Conservation (phyloP, 2,329 filamentous ascomycete genomes). For the Macroventuria anomochaeta region DNA sequence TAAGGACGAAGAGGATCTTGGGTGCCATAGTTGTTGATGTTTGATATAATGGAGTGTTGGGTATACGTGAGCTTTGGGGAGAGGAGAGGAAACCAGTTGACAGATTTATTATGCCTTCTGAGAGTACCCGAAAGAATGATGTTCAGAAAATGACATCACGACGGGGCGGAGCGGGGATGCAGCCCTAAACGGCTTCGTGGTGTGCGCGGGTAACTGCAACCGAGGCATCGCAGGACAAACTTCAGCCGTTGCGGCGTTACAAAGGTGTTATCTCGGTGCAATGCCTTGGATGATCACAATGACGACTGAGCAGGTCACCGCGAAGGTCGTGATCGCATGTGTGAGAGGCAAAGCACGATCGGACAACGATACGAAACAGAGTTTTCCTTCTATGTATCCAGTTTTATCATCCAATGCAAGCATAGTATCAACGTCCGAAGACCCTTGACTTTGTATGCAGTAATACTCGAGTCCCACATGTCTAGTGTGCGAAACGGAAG, state of each 20-base stretch:
- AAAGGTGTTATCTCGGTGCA: constrained; percentile 3
- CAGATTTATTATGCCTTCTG: no score
- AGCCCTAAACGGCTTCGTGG: no score
- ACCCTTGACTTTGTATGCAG: neutral
- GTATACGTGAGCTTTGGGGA: no score
- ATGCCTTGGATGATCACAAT: neutral
- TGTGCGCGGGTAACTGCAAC: neutral
- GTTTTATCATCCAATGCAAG: neutral
- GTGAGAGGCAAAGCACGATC: neutral
- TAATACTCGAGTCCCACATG: neutral
- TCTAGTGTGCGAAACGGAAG: neutral
- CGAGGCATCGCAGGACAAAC: neutral
- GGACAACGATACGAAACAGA: neutral
- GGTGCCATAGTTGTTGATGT: constrained; percentile 35
- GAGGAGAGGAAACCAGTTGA: neutral
- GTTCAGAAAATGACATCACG: no score
- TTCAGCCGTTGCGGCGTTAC: neutral
- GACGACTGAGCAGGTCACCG: neutral
- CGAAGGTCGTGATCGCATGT: neutral
- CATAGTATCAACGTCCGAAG: neutral
- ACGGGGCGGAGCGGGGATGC: neutral
- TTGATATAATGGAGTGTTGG: neutral
- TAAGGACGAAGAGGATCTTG: constrained; percentile 75
- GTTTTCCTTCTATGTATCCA: neutral
- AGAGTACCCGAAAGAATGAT: no score